These are phyloP conservation scores for Angomonas deanei DNA, from an alignment of 208 protist genomes.

Conservation along the genomic window DNA sequence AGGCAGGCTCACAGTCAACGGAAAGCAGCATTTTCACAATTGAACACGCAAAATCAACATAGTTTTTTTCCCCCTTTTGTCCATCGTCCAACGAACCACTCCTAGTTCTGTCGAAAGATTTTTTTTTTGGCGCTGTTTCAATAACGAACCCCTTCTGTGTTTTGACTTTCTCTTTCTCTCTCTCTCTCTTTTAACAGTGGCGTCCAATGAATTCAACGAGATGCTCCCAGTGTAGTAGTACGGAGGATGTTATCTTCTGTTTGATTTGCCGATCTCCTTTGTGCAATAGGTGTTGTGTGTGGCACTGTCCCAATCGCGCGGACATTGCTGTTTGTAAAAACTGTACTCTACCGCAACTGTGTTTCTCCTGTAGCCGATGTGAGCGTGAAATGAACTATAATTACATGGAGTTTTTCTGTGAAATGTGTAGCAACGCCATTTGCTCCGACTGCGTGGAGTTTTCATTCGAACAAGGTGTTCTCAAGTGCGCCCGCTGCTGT, in stretches of 20 bases:
- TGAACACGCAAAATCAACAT: too few species aligned
- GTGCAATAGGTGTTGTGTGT: slow-evolving; percentile 31
- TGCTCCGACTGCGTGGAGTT: slow-evolving; percentile 44
- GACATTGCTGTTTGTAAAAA: slow-evolving; percentile 33
- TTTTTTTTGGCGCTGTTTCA: not conserved
- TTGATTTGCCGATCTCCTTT: slow-evolving; percentile 29
- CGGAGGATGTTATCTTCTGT: slow-evolving; percentile 17
- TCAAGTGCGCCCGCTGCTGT: slow-evolving; percentile 70
- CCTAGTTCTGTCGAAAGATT: too few species aligned
- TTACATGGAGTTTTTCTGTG: slow-evolving; percentile 46
- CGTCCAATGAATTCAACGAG: too few species aligned
- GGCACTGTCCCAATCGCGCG: slow-evolving; percentile 27
- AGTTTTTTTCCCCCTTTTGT: too few species aligned
- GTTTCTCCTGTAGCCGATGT: slow-evolving; percentile 56
- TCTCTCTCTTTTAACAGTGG: not conserved
- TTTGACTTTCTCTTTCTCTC: not conserved
- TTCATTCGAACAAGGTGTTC: slow-evolving; percentile 63
- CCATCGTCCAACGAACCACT: too few species aligned
- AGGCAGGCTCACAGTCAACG: too few species aligned
- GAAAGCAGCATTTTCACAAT: too few species aligned
- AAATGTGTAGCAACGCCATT: slow-evolving; percentile 46
- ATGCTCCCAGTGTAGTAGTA: not conserved
- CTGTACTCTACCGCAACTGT: slow-evolving; percentile 20
- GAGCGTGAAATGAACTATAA: slow-evolving; percentile 8
- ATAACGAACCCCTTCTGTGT: not conserved